phyloP scores from a whole-genome alignment of 768 basidiomycete species.

The Rhodotorula graminis region DNA sequence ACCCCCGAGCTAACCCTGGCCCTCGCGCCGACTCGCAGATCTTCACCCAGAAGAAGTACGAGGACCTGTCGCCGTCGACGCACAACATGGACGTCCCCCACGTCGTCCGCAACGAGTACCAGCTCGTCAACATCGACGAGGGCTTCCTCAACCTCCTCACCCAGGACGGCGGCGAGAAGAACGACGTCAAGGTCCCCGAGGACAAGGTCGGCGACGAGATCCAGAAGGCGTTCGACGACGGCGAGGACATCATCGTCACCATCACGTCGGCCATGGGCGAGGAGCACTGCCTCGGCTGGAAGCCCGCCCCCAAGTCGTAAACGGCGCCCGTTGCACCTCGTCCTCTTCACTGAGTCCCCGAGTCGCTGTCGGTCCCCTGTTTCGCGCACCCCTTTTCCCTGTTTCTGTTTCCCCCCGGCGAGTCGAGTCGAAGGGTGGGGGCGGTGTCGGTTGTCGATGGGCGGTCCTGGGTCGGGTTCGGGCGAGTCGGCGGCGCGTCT shows the following conservation, averaged over 20 bases:
- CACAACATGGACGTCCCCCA: conserved; percentile 99
- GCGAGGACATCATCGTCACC: conserved; percentile 66
- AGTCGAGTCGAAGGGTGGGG: not conserved
- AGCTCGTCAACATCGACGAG: conserved; percentile 78
- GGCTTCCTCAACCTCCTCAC: conserved; percentile 93
- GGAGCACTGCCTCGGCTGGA: conserved; percentile 59
- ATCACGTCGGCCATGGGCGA: conserved; percentile 86
- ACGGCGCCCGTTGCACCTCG: not conserved
- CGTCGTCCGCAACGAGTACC: conserved; percentile 82
- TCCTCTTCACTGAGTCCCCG: not conserved
- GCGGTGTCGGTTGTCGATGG: too few species aligned
- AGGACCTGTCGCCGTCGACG: conserved; percentile 81
- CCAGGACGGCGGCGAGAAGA: conserved; percentile 59
- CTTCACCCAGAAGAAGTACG: conserved; percentile 97
- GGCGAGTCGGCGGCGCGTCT: too few species aligned
- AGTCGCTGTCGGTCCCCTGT: not conserved
- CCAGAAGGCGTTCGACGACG: conserved; percentile 64
- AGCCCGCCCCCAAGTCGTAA: conserved; percentile 71
- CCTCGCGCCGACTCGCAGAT: conserved; percentile 56
- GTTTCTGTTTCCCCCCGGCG: not conserved
- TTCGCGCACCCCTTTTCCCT: too few species aligned
- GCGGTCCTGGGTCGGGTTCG: too few species aligned
- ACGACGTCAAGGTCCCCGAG: conserved; percentile 92
- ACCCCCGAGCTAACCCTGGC: not conserved
- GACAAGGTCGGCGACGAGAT: conserved; percentile 72